phyloP scores from a whole-genome alignment of 2,329 filamentous ascomycete genomes.

The Thielaviopsis euricoi region DNA sequence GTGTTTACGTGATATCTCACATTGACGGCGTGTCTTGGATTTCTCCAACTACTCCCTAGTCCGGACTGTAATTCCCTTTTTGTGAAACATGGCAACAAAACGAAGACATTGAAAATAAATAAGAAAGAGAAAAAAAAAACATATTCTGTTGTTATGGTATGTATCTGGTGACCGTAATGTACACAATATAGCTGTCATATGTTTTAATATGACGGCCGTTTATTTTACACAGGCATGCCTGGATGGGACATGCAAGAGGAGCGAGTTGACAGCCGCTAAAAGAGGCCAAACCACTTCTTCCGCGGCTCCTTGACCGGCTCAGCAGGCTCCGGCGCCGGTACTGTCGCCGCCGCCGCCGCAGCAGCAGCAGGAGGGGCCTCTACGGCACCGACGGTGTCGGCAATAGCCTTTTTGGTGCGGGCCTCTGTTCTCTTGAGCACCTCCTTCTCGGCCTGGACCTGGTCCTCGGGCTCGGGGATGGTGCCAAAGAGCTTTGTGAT shows the following conservation, averaged over 20 bases:
- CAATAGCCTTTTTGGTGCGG: slow-evolving; percentile 10
- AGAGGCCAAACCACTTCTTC: slow-evolving; percentile 12
- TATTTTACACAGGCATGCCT: not conserved
- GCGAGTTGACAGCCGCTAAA: not conserved
- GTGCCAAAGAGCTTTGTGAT: slow-evolving; percentile 29
- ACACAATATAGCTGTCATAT: not conserved
- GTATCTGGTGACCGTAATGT: not conserved
- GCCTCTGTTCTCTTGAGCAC: slow-evolving; percentile 1
- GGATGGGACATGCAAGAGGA: not conserved
- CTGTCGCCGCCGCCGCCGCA: not conserved
- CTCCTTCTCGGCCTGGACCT: slow-evolving; percentile 21
- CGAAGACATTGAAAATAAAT: not conserved
- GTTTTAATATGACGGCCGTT: not conserved
- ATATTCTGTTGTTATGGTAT: not conserved
- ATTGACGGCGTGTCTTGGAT: not conserved
- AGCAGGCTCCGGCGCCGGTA: not conserved
- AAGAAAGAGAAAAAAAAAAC: not conserved
- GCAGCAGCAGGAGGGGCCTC: not conserved
- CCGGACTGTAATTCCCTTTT: too few species aligned
- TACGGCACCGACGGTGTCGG: slow-evolving; percentile 2
- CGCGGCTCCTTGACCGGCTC: not conserved
- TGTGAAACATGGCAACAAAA: too few species aligned
- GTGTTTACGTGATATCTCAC: not conserved
- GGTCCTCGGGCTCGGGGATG: slow-evolving; percentile 21
- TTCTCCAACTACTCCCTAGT: not conserved